Evolutionary conservation across 208 protist genomes (phyloP).

Genomic region (Leishmania aethiopica): DNA sequence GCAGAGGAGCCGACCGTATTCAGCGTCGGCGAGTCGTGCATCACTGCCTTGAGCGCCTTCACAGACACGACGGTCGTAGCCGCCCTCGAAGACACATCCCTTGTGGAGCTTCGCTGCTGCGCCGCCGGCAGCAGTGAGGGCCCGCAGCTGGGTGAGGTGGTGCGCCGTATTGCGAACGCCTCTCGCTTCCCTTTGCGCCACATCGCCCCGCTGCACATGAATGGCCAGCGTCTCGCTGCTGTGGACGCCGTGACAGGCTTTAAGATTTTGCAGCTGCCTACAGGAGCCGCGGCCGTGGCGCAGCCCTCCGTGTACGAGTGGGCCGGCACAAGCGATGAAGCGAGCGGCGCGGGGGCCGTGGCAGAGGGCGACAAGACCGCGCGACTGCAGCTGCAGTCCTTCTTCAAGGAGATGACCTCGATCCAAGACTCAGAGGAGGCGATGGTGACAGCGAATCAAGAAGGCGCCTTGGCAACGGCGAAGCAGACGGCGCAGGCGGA

Average conservation of each 20-base stretch:
- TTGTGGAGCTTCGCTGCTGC: conserved; percentile 52
- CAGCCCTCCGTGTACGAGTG: conserved; percentile 17
- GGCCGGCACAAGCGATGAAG: background rate
- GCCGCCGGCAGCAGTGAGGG: background rate
- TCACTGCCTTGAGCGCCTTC: conserved; percentile 69
- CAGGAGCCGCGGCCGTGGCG: background rate
- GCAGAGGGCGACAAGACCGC: background rate
- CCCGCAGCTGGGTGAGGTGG: conserved; percentile 15
- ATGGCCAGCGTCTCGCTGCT: conserved; percentile 48
- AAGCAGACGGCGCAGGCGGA: conserved; percentile 38
- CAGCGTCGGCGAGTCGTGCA: conserved; percentile 9
- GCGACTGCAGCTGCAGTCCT: conserved; percentile 32
- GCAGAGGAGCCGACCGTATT: conserved; percentile 23
- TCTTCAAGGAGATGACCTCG: conserved; percentile 45
- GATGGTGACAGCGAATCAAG: conserved; percentile 8
- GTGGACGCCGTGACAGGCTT: conserved; percentile 66
- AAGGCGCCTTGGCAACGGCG: conserved; percentile 18
- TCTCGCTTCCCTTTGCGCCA: conserved; percentile 34
- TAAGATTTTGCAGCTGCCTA: conserved; percentile 50
- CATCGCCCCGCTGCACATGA: conserved; percentile 41
- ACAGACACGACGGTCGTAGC: conserved; percentile 47
- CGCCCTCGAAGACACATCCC: conserved; percentile 35
- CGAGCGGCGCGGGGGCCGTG: background rate
- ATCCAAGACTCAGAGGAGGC: conserved; percentile 20
- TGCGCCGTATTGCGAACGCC: conserved; percentile 23